Base-by-base conservation (phyloP, 139 green algal species). In the Pseudopediastrum boryanum region DNA sequence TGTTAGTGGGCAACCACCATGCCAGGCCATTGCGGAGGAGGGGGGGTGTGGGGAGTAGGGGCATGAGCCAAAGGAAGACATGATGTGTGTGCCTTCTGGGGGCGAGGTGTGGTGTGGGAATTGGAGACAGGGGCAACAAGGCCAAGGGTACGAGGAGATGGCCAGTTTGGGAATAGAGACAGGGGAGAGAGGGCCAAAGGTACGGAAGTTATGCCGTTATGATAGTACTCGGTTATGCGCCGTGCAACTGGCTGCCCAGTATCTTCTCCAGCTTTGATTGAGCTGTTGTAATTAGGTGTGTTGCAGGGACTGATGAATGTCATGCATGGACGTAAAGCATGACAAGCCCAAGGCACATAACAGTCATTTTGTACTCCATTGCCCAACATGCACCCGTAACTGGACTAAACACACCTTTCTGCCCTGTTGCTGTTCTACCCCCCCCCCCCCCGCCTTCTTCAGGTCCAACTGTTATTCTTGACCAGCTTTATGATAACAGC, bases 381-480 rank as follows among this genome's bases (percentile, higher is more conserved):
- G n/a, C n/a, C n/a, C 58, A 66, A 13, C 58, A 64, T 31, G 16
- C 38, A 12, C 38, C 4, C 2, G n/a, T 63, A 38, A 12, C 33
- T 27, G 4, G 12, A 31, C 4, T 33, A 8, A 12, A 12, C 54
- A 63, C 12, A 63, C 10, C 7, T 63, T 63, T n/a, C 54, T 63
- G 54, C 54, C 7, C 54, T 63, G 54, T 27, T 33, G 54, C 54
- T 66, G n/a, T 13, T 66, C 2, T 31, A 42, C 31, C n/a, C 58
- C 16, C 16, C 6, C 16, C 48, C 48, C 48, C 48, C 48, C 29
- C 6, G 9, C 9, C 35, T 0, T 7, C 39, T 63, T 29, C 73
- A 94, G 87, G 80, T 23, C 79, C 89, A 4, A 94, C 89, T 13
- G 85, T 94, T 10, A 77, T 94, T n/a, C 76, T 89, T 25, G 84